These are phyloP conservation scores for Xylaria sp. DNA, from an alignment of 2,329 filamentous ascomycete species.

Conservation along the genomic window DNA sequence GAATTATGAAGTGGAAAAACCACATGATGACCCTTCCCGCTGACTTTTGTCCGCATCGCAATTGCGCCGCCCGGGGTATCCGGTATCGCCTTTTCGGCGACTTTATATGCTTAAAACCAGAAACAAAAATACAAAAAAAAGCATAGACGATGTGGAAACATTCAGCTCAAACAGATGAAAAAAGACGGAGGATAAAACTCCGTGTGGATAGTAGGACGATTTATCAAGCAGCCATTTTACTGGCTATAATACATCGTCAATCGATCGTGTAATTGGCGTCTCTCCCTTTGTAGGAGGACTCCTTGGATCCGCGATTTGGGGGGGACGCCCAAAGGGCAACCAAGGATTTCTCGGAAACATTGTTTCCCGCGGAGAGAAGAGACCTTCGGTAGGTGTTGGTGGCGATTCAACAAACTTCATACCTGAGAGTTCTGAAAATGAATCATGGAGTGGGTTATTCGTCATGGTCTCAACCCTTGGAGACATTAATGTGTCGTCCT, in stretches of 20 bases:
- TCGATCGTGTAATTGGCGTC: constrained; percentile 79
- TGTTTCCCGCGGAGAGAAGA: constrained; percentile 64
- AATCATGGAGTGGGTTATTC: constrained; percentile 69
- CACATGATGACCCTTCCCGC: constrained; percentile 23
- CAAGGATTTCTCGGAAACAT: constrained; percentile 66
- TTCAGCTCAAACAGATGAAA: constrained; percentile 39
- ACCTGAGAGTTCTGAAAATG: constrained; percentile 56
- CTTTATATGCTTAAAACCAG: constrained; percentile 38
- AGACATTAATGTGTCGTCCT: constrained; percentile 71
- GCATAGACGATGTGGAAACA: constrained; percentile 32
- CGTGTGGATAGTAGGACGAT: constrained; percentile 14
- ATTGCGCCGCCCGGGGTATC: constrained; percentile 46
- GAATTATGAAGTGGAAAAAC: constrained; percentile 25
- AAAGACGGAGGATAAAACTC: constrained; percentile 1
- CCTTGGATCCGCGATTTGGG: constrained; percentile 70
- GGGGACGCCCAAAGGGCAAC: constrained; percentile 61
- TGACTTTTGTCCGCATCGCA: constrained; percentile 38
- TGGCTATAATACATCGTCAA: constrained; percentile 76
- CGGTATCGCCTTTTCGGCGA: constrained; percentile 45
- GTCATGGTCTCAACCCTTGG: constrained; percentile 79
- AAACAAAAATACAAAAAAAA: constrained; percentile 35
- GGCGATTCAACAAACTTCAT: constrained; percentile 65
- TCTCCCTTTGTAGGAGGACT: constrained; percentile 80
- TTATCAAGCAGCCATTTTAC: neutral
- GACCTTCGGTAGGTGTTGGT: constrained; percentile 61